phyloP scores from a whole-genome alignment of 192 early-diverging fungal genomes.

The Coemansia furcata region DNA sequence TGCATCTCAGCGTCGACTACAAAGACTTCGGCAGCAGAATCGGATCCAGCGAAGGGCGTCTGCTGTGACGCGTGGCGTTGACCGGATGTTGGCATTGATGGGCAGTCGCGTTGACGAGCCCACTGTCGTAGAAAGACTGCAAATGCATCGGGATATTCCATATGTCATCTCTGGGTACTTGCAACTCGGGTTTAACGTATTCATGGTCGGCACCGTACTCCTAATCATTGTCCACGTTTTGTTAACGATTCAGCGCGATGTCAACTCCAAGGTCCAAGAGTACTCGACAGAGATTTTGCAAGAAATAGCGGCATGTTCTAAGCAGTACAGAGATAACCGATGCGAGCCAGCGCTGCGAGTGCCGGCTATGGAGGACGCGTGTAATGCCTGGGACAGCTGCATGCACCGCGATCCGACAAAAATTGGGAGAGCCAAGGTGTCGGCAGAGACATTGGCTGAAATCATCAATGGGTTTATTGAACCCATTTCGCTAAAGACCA shows the following conservation, averaged over 20 bases:
- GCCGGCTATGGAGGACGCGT: slow-evolving; percentile 59
- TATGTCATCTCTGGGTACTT: slow-evolving; percentile 60
- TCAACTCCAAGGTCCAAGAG: slow-evolving; percentile 65
- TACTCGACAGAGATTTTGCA: slow-evolving; percentile 60
- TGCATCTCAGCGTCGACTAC: neutral
- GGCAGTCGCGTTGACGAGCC: slow-evolving; percentile 38
- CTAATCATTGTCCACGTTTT: slow-evolving; percentile 68
- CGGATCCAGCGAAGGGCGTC: neutral
- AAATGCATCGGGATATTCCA: slow-evolving; percentile 53
- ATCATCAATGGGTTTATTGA: slow-evolving; percentile 82
- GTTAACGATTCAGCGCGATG: slow-evolving; percentile 69
- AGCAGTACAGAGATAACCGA: slow-evolving; percentile 60
- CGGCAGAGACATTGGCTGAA: slow-evolving; percentile 79
- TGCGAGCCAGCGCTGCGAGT: slow-evolving; percentile 59
- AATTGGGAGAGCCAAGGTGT: slow-evolving; percentile 69
- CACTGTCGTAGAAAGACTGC: slow-evolving; percentile 27
- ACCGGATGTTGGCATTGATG: slow-evolving; percentile 42
- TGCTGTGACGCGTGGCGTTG: slow-evolving; percentile 30
- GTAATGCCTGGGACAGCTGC: slow-evolving; percentile 62
- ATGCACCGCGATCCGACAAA: slow-evolving; percentile 60
- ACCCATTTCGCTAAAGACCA: slow-evolving; percentile 82
- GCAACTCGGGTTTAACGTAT: slow-evolving; percentile 68
- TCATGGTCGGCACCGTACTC: slow-evolving; percentile 58
- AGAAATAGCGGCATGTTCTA: slow-evolving; percentile 62
- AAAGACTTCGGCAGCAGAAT: slow-evolving; percentile 8